Percentiles rank a stretch among this genome's conserved stretches.
Evolutionary conservation across 495 filamentous ascomycete genomes (phyloP).

Genomic region (Xylaria sp.): DNA sequence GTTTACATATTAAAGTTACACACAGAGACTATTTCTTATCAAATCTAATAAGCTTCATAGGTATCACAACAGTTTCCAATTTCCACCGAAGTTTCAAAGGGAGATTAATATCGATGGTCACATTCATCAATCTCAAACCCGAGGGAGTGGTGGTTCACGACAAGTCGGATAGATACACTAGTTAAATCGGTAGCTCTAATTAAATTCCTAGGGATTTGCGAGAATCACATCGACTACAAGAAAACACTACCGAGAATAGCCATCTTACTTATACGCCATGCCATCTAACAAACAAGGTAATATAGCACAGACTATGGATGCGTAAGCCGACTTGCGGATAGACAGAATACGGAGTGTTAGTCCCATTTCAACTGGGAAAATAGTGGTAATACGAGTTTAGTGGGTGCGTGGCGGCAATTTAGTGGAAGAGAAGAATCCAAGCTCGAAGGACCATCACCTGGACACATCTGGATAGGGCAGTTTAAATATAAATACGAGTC

Average conservation of each 20-base stretch:
- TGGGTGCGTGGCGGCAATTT: too few relatives aligned
- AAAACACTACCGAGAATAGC: conserved; percentile 1
- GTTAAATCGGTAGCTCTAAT: not conserved
- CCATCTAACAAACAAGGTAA: not conserved
- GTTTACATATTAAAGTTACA: too few relatives aligned
- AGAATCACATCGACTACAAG: not conserved
- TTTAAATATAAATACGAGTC: conserved; percentile 18
- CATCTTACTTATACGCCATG: not conserved
- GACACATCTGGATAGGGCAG: not conserved
- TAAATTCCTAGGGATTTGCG: not conserved
- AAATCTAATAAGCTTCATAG: not conserved
- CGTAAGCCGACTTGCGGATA: too few relatives aligned
- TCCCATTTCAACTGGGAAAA: not conserved
- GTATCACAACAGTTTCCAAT: not conserved
- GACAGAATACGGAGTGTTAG: not conserved
- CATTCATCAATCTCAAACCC: conserved; percentile 2
- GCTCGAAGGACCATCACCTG: not conserved
- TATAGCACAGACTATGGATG: not conserved
- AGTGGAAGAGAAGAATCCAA: not conserved
- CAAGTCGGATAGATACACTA: not conserved
- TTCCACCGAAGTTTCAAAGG: not conserved
- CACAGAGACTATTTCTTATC: not conserved
- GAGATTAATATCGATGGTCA: not conserved
- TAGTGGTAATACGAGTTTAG: not conserved
- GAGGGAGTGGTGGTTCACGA: not conserved